phyloP scores from a whole-genome alignment of 371 early-diverging fungal species.

The Mortierella sp. region DNA sequence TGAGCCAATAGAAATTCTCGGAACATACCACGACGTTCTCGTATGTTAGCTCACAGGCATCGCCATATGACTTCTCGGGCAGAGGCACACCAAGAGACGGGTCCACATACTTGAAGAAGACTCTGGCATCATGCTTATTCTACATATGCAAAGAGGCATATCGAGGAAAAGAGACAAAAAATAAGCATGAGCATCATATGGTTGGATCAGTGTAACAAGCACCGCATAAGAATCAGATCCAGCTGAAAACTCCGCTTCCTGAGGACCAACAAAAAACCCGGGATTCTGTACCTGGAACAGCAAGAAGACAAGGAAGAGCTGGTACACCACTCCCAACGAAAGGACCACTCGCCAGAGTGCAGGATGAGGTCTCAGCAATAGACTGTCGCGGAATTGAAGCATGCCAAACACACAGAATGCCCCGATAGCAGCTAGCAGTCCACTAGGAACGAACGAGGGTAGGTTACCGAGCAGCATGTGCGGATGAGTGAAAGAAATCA shows the following conservation, averaged over 20 bases:
- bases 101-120: constrained; percentile 83
- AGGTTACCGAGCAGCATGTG: background rate
- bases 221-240: too few relatives aligned
- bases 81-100: constrained; percentile 81
- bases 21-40: constrained; percentile 75
- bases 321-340: constrained; percentile 86
- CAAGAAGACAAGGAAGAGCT: constrained; percentile 86
- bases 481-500: too few relatives aligned
- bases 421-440: constrained; percentile 73
- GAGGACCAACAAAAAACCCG: too few relatives aligned
- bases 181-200: too few relatives aligned
- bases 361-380: constrained; percentile 95
- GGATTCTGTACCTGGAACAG: constrained; percentile 82
- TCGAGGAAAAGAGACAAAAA: background rate
- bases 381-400: constrained; percentile 92
- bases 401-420: constrained; percentile 87
- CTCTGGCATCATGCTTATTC: constrained; percentile 88
- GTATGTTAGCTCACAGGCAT: constrained; percentile 82
- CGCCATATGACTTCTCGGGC: constrained; percentile 95
- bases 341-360: constrained; percentile 95
- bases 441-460: constrained; percentile 39
- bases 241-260: too few relatives aligned
- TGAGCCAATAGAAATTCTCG: background rate
- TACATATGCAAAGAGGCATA: too few relatives aligned
- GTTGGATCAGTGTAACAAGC: too few relatives aligned